phyloP scores from a whole-genome alignment of 78 protist genomes.

The Ministeria vibrans region DNA sequence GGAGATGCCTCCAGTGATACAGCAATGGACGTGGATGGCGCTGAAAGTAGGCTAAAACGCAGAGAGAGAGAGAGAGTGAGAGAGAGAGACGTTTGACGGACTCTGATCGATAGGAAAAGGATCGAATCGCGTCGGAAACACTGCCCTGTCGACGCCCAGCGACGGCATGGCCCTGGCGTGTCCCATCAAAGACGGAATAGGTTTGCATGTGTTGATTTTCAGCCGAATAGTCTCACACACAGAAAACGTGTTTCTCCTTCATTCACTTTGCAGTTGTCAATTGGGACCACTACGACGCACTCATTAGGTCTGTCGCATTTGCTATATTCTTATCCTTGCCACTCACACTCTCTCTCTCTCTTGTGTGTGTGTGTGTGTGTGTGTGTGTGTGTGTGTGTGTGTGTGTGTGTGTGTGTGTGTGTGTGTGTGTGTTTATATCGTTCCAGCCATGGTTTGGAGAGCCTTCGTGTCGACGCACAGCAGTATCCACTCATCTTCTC shows the following conservation, averaged over 20 bases:
- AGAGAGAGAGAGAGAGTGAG: too few species aligned
- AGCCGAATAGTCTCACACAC: not conserved
- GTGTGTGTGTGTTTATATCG: not conserved
- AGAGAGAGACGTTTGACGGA: too few species aligned
- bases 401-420: not conserved
- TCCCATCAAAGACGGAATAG: not conserved
- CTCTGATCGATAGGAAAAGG: not conserved
- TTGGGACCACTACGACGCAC: not conserved
- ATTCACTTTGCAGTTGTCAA: not conserved
- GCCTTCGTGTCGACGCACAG: not conserved
- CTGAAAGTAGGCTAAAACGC: too few species aligned
- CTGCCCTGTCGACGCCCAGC: not conserved
- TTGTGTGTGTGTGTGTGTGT: not conserved
- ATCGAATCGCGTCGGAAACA: not conserved
- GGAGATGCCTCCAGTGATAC: not conserved
- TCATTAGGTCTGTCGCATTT: not conserved
- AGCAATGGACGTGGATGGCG: not conserved
- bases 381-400: not conserved
- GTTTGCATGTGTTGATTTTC: not conserved
- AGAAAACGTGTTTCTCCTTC: not conserved
- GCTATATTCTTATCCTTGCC: not conserved
- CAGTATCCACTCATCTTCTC: slow-evolving; percentile 1
- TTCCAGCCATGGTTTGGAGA: too few species aligned
- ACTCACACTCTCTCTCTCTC: not conserved
- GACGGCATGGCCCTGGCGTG: not conserved